These are phyloP conservation scores for Hypoxylon sp. DNA, from an alignment of 2,329 filamentous ascomycete species.

Conservation along the genomic window DNA sequence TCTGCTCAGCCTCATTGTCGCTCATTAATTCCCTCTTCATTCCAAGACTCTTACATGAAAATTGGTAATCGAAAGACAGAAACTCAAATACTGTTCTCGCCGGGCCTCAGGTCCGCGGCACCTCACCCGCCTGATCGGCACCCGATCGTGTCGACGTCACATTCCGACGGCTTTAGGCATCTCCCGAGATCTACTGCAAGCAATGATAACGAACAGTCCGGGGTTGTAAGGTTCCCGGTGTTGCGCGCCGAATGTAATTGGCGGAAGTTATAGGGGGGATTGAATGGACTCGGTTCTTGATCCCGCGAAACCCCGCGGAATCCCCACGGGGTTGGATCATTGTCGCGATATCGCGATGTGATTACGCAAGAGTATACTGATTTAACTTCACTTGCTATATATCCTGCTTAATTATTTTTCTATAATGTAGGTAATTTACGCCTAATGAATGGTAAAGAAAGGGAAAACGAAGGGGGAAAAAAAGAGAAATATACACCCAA, in stretches of 20 bases:
- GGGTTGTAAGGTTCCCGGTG: slow-evolving; percentile 8
- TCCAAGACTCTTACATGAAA: slow-evolving; percentile 20
- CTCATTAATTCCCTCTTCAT: slow-evolving; percentile 10
- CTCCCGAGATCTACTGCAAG: slow-evolving; percentile 39
- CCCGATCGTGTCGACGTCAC: slow-evolving; percentile 34
- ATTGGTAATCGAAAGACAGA: slow-evolving; percentile 32
- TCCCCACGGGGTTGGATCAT: slow-evolving; percentile 24
- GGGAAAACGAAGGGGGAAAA: background rate
- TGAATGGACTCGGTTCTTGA: slow-evolving; percentile 22
- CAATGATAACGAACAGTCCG: slow-evolving; percentile 32
- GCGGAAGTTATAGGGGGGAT: slow-evolving; percentile 16
- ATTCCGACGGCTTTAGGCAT: slow-evolving; percentile 39
- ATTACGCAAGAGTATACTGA: slow-evolving; percentile 23
- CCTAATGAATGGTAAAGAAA: background rate
- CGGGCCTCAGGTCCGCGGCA: slow-evolving; percentile 39
- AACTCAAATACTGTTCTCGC: background rate
- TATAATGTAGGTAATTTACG: background rate
- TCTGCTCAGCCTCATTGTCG: slow-evolving; percentile 24
- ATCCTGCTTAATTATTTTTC: background rate
- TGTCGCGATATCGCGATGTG: slow-evolving; percentile 26
- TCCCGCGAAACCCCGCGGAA: slow-evolving; percentile 36
- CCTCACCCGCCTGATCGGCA: slow-evolving; percentile 33
- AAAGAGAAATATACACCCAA: background rate
- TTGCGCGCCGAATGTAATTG: slow-evolving; percentile 18
- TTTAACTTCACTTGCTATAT: background rate